Evolutionary conservation across 139 green algal genomes (phyloP), one percentile per base, ranked within the genome.

Genomic region (Closterium sp.): DNA sequence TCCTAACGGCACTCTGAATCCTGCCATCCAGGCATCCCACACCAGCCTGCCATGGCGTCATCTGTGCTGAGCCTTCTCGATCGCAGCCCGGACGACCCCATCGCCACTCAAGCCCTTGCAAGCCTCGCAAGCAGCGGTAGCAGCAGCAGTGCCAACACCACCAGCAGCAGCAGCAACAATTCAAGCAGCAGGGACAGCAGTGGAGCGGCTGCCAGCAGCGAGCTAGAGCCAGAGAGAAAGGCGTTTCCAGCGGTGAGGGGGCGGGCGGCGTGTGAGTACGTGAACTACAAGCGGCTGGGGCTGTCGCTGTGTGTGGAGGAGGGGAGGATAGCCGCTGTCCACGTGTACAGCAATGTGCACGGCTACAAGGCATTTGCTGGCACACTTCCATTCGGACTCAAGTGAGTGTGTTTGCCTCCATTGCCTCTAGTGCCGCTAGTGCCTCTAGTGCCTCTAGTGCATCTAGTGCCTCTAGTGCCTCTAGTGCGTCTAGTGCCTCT

Each of bases 221-320:
- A 16, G 16, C 55, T 76, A 19, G 55, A 76, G 55, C 16, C 55
- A 19, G 87, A 90, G 21, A 84, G 69, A 28, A 83, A 90, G 32
- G 21, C 1, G 5, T 90, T 34, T 87, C 33, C 87, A 32, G 34
- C 87, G 25, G 23, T 90, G 32, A 35, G 33, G 81, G 81, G 81
- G 34, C 43, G 87, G 35, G 23, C 69, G 4, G 87, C 36, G 21
- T 90, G 87, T 16, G 87, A 90, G 87, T 90, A 90, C 21, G 55
- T 87, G 23, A 90, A 90, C 35, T 90, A 25, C 87, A n/a, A 85
- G 34, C 10, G 7, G 35, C 6, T 90, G 33, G 87, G 87, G 21
- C 87, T 90, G 25, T 90, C 87, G 3, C 33, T 90, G 32, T 90
- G 87, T 30, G 35, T 87, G 32, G 87, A 90, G 34, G 35, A 64